phyloP scores from a whole-genome alignment of 768 basidiomycete species.

The Termitomyces sp. region DNA sequence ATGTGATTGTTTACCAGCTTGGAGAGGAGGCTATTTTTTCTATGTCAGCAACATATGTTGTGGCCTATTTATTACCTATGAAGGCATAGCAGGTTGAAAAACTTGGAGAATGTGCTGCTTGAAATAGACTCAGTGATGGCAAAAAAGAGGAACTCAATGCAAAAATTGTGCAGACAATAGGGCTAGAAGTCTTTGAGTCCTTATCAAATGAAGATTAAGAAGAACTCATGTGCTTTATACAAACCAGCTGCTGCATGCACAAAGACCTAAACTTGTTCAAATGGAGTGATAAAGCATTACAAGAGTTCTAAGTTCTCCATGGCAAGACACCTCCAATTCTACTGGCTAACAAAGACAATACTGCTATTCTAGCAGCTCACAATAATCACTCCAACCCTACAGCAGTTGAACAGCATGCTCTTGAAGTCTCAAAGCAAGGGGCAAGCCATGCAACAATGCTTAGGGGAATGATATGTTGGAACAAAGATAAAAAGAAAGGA shows the following conservation, averaged over 20 bases:
- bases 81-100: background rate
- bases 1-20: background rate
- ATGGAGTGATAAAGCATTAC: slow-evolving; percentile 20
- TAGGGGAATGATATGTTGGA: slow-evolving; percentile 25
- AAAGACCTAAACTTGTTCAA: slow-evolving; percentile 21
- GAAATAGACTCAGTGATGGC: background rate
- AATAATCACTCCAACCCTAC: background rate
- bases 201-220: background rate
- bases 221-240: background rate
- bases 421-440: slow-evolving; percentile 22
- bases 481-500: slow-evolving; percentile 38
- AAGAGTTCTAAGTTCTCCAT: slow-evolving; percentile 18
- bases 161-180: background rate
- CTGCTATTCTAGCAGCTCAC: slow-evolving; percentile 7
- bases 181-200: background rate
- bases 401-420: slow-evolving; percentile 8
- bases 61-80: background rate
- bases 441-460: slow-evolving; percentile 23
- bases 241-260: background rate
- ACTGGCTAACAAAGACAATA: slow-evolving; percentile 25
- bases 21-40: background rate
- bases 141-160: background rate
- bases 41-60: background rate
- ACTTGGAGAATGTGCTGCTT: background rate
- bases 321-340: slow-evolving; percentile 17